phyloP scores from a whole-genome alignment of 352 stramenopile genomes.

The Phytophthora pseudosyringae region DNA sequence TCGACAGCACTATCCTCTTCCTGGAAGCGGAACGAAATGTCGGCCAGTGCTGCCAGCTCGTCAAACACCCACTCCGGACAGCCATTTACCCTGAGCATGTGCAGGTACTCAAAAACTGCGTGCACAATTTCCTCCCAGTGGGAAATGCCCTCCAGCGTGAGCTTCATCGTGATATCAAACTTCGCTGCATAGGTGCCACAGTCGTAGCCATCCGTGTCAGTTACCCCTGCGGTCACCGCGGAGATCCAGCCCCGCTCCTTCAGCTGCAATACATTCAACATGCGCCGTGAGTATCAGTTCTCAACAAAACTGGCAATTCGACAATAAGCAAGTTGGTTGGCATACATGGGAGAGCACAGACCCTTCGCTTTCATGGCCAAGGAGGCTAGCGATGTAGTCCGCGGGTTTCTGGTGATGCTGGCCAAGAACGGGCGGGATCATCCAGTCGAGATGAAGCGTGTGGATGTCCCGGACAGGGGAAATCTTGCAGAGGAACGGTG shows the following conservation, averaged over 20 bases:
- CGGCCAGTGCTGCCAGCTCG: slow-evolving; percentile 66
- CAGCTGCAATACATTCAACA: slow-evolving; percentile 44
- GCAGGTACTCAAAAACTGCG: slow-evolving; percentile 73
- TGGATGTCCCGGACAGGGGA: slow-evolving; percentile 82
- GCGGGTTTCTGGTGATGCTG: slow-evolving; percentile 77
- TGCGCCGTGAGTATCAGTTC: slow-evolving; percentile 13
- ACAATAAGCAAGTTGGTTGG: not conserved
- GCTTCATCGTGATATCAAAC: slow-evolving; percentile 80
- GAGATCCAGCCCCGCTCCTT: slow-evolving; percentile 83
- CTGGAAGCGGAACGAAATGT: slow-evolving; percentile 81
- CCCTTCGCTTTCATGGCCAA: slow-evolving; percentile 86
- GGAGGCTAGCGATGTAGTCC: slow-evolving; percentile 80
- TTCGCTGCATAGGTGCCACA: slow-evolving; percentile 68
- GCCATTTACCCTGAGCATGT: slow-evolving; percentile 56
- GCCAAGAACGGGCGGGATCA: slow-evolving; percentile 76
- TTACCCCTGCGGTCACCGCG: slow-evolving; percentile 73
- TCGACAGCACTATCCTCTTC: slow-evolving; percentile 75
- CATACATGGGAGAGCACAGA: slow-evolving; percentile 81
- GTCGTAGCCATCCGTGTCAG: slow-evolving; percentile 76
- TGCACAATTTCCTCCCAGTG: slow-evolving; percentile 69
- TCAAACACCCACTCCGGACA: slow-evolving; percentile 77
- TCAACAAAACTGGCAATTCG: slow-evolving; percentile 2
- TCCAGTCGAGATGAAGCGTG: slow-evolving; percentile 78
- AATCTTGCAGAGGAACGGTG: slow-evolving; percentile 67
- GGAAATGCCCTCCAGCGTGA: slow-evolving; percentile 64